A percentile compares a stretch with the other conserved stretches of the same genome.
Conservation (phyloP, 73 alveolate species). For the Paramecium bursaria region DNA sequence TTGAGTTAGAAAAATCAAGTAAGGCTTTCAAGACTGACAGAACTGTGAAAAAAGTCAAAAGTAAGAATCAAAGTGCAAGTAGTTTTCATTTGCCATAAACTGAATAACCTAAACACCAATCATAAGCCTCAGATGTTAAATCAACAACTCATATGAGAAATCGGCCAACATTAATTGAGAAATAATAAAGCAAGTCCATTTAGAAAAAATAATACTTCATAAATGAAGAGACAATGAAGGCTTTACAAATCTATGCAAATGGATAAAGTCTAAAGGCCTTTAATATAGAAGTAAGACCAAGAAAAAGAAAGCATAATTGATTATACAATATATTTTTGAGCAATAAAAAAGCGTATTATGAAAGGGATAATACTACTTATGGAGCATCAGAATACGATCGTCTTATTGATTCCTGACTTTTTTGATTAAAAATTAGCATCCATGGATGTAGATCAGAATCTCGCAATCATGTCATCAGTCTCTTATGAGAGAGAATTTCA, state of each 20-base stretch:
- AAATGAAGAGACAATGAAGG: conserved; percentile 33
- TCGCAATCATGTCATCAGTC: too few species aligned
- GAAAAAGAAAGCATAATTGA: conserved; percentile 38
- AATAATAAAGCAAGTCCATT: conserved; percentile 29
- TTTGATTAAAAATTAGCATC: too few species aligned
- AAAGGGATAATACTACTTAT: too few species aligned
- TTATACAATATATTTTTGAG: too few species aligned
- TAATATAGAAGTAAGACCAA: conserved; percentile 36
- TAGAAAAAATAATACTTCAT: conserved; percentile 38
- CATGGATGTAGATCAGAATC: too few species aligned
- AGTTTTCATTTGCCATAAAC: conserved; percentile 62
- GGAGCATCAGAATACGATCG: too few species aligned
- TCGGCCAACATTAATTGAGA: conserved; percentile 23
- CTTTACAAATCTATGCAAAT: conserved; percentile 21
- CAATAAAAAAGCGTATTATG: too few species aligned
- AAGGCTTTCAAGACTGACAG: neutral
- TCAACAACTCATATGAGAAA: conserved; percentile 39
- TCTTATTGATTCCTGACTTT: too few species aligned
- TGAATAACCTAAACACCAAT: conserved; percentile 3
- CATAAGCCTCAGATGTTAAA: neutral
- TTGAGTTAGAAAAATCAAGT: neutral
- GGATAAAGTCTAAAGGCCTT: conserved; percentile 2
- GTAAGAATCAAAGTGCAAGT: conserved; percentile 16
- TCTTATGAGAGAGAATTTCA: too few species aligned
- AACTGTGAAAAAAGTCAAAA: neutral